Evolutionary conservation across 768 basidiomycete species (phyloP).

Genomic region (Neoboletus brunneissimus): DNA sequence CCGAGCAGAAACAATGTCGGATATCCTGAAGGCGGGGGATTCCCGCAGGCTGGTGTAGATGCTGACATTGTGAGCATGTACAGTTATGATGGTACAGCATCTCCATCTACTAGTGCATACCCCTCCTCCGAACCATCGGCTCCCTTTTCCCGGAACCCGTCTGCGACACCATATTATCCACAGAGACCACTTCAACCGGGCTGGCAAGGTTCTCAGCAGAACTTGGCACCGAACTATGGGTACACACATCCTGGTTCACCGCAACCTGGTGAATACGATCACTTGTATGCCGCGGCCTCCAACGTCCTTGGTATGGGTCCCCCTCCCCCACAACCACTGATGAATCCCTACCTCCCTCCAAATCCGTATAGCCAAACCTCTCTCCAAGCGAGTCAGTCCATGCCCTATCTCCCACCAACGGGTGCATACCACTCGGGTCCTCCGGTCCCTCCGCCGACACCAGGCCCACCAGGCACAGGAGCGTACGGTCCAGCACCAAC

Average conservation of each 20-base stretch:
- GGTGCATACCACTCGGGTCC: conserved; percentile 24
- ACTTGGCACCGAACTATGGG: conserved; percentile 18
- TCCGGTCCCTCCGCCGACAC: conserved; percentile 17
- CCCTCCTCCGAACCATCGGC: conserved; percentile 23
- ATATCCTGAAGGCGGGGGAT: conserved; percentile 25
- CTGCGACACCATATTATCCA: conserved; percentile 19
- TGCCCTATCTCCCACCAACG: conserved; percentile 33
- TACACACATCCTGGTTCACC: conserved; percentile 21
- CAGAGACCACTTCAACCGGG: conserved; percentile 20
- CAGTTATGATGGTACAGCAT: conserved; percentile 38
- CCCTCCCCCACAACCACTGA: conserved; percentile 34
- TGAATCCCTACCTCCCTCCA: conserved; percentile 23
- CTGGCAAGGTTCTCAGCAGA: conserved; percentile 32
- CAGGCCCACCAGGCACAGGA: conserved; percentile 13
- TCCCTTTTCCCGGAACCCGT: conserved; percentile 18
- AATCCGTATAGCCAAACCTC: conserved; percentile 21
- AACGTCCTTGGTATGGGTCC: conserved; percentile 77
- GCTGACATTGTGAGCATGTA: conserved; percentile 37
- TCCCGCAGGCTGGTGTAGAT: conserved; percentile 30
- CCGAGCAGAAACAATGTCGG: conserved; percentile 28
- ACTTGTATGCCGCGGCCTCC: conserved; percentile 72
- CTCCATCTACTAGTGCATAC: conserved; percentile 31
- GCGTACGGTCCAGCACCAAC: conserved; percentile 25
- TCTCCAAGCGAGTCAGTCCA: conserved; percentile 29
- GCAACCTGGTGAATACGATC: conserved; percentile 46